These are phyloP conservation scores for Seiridium cupressi DNA, from an alignment of 2,329 filamentous ascomycete species.

Conservation along the genomic window DNA sequence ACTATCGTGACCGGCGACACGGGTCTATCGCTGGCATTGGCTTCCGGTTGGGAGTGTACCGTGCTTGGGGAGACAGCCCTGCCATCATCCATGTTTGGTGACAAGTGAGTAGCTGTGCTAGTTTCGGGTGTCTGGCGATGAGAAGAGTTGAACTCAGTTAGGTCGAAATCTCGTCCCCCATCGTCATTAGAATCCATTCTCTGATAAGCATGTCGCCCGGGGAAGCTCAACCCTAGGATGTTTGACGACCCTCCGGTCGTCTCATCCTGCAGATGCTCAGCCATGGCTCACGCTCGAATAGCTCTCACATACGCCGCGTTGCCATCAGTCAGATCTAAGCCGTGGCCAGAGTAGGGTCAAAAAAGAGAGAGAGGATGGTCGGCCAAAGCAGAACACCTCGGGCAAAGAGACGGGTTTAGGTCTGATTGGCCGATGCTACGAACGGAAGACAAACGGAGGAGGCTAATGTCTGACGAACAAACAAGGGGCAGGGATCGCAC, in stretches of 20 bases:
- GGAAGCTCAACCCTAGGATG: background rate
- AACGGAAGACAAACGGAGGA: too few species aligned
- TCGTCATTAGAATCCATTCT: slow-evolving; percentile 5
- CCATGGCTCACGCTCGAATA: background rate
- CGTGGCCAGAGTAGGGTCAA: background rate
- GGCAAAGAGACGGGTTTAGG: background rate
- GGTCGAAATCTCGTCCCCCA: background rate
- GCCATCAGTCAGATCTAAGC: too few species aligned
- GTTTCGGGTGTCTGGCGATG: background rate
- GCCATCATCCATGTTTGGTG: background rate
- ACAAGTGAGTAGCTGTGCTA: background rate
- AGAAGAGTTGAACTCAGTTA: slow-evolving; percentile 3
- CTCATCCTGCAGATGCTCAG: slow-evolving; percentile 1
- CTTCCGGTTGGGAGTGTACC: background rate
- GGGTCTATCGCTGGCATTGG: background rate
- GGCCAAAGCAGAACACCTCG: background rate
- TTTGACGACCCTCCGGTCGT: background rate
- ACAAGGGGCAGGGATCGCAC: too few species aligned
- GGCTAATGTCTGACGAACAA: too few species aligned
- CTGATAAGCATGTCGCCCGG: slow-evolving; percentile 3
- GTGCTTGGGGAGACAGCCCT: background rate
- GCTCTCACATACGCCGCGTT: background rate
- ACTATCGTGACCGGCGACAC: background rate
- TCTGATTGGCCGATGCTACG: background rate
- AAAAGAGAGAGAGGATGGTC: background rate